phyloP scores from a whole-genome alignment of 768 basidiomycete genomes.

The Auriscalpium orientale region DNA sequence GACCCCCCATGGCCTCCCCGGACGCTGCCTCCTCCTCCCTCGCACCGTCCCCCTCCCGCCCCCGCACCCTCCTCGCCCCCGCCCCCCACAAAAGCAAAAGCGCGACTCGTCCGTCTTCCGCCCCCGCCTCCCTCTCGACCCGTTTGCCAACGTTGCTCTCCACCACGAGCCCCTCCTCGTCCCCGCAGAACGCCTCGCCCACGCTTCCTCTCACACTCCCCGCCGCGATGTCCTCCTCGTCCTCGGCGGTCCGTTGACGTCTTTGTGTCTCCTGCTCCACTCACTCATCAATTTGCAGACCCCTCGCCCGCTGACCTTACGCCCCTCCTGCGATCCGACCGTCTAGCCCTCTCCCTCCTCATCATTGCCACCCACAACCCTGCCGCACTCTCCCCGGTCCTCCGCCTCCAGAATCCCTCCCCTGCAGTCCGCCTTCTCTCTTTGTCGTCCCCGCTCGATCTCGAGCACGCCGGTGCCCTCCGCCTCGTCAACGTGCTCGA shows the following conservation, averaged over 20 bases:
- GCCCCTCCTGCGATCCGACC: constrained; percentile 26
- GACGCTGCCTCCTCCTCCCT: neutral
- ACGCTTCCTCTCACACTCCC: constrained; percentile 13
- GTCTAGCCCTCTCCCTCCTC: constrained; percentile 29
- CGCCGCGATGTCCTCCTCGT: constrained; percentile 29
- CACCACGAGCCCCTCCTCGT: constrained; percentile 23
- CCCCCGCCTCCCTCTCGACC: constrained; percentile 28
- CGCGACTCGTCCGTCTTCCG: constrained; percentile 22
- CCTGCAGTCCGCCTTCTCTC: constrained; percentile 29
- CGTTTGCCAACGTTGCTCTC: constrained; percentile 21
- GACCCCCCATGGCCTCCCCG: neutral
- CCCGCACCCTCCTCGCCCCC: neutral
- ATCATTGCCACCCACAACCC: constrained; percentile 31
- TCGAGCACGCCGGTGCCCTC: constrained; percentile 26
- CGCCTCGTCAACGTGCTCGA: constrained; percentile 30
- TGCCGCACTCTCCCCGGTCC: constrained; percentile 17
- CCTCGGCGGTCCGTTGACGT: constrained; percentile 27
- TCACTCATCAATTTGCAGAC: neutral
- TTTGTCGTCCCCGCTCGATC: constrained; percentile 24
- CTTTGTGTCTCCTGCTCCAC: too few relatives aligned
- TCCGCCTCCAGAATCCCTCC: constrained; percentile 11
- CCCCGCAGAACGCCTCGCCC: constrained; percentile 19
- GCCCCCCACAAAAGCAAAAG: neutral
- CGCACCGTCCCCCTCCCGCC: neutral
- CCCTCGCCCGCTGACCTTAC: constrained; percentile 21